A percentile compares a stretch with the other conserved stretches of the same genome.
Conservation (phyloP, 2,329 filamentous ascomycete species). For the Neoarthrinium moseri region DNA sequence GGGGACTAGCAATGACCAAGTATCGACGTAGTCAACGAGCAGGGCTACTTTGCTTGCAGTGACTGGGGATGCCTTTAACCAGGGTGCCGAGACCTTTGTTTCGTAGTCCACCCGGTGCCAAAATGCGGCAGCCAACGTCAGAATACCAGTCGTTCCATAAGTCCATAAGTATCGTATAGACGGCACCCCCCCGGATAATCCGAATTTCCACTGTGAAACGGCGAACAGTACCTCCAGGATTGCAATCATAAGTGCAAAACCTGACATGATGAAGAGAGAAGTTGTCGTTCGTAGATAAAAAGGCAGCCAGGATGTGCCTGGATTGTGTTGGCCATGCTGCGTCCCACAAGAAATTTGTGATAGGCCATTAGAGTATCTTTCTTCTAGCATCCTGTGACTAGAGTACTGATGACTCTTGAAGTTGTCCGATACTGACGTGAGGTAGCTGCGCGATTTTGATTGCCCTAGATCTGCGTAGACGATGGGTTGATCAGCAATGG, state of each 20-base stretch:
- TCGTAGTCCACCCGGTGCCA: not conserved
- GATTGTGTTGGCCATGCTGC: not conserved
- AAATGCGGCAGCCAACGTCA: not conserved
- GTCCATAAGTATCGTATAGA: not conserved
- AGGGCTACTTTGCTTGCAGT: not conserved
- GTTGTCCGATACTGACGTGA: too few species aligned
- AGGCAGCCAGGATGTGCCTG: not conserved
- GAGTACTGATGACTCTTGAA: too few species aligned
- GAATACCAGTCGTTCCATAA: not conserved
- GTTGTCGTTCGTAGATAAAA: not conserved
- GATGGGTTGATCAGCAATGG: too few species aligned
- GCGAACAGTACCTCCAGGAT: not conserved
- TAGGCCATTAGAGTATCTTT: not conserved
- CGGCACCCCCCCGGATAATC: too few species aligned
- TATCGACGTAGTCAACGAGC: slow-evolving; percentile 7
- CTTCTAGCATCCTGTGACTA: not conserved
- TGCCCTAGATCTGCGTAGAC: too few species aligned
- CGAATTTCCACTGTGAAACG: too few species aligned
- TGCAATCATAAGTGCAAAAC: not conserved
- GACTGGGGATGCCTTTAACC: not conserved
- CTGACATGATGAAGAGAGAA: not conserved
- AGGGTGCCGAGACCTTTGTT: not conserved
- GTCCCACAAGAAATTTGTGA: not conserved
- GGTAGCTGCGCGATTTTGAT: too few species aligned
- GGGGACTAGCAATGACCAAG: slow-evolving; percentile 2